Evolutionary conservation across 495 filamentous ascomycete species (phyloP).

Genomic region (Umbilicaria muhlenbergii): DNA sequence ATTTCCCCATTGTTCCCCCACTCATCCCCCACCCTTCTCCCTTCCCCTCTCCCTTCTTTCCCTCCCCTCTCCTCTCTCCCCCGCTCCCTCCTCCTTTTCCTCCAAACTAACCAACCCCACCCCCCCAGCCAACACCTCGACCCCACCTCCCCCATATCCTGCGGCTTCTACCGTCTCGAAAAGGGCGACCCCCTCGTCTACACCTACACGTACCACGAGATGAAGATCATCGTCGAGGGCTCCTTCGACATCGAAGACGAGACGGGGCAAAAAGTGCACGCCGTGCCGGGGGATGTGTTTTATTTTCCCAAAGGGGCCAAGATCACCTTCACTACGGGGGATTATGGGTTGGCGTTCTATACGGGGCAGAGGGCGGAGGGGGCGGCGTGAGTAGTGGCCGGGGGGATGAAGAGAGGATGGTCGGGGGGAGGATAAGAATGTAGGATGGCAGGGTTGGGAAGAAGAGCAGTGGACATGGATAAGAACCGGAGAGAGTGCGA

Average conservation of each 20-base stretch:
- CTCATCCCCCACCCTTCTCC: conserved; percentile 2
- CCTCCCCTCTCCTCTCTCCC: conserved; percentile 46
- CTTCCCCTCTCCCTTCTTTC: conserved; percentile 37
- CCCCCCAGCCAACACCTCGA: conserved; percentile 35
- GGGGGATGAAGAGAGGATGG: not conserved
- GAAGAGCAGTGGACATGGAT: no score
- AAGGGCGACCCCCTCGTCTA: conserved; percentile 61
- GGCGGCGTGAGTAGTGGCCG: not conserved
- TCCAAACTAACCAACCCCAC: not conserved
- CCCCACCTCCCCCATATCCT: conserved; percentile 46
- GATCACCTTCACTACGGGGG: conserved; percentile 59
- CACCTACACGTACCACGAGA: conserved; percentile 63
- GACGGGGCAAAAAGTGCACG: conserved; percentile 37
- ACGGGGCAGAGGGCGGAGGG: conserved; percentile 24
- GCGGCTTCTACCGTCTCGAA: conserved; percentile 60
- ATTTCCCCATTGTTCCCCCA: no score
- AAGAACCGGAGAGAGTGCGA: no score
- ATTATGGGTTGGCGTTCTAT: conserved; percentile 58
- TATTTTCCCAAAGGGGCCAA: conserved; percentile 63
- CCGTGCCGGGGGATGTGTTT: conserved; percentile 57
- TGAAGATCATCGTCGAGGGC: conserved; percentile 69
- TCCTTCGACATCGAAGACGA: conserved; percentile 47
- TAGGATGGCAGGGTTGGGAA: no score
- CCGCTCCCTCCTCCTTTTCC: conserved; percentile 51
- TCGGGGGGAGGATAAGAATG: no score